Conservation (phyloP, 257 asterid genomes). For the Ilex asprella region DNA sequence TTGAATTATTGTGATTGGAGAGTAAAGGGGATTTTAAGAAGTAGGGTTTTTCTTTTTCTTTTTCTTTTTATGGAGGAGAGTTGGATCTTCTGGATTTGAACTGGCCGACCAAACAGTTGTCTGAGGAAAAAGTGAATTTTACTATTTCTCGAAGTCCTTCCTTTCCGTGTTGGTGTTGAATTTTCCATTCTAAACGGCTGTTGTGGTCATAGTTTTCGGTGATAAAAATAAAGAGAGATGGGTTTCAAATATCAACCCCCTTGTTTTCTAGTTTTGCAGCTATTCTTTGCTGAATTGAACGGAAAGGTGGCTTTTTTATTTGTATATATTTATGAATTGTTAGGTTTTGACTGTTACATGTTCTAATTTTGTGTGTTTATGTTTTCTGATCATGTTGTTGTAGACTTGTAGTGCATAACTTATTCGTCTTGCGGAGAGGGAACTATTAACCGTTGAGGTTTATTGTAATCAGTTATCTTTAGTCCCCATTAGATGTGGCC, state of each 20-base stretch:
- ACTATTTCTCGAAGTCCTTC: slow-evolving; percentile 18
- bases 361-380: slow-evolving; percentile 24
- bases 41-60: slow-evolving; percentile 5
- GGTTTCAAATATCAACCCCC: slow-evolving; percentile 13
- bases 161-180: slow-evolving; percentile 28
- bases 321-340: not conserved
- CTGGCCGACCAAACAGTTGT: slow-evolving; percentile 27
- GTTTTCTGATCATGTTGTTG: slow-evolving; percentile 8
- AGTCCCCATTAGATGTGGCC: slow-evolving; percentile 35
- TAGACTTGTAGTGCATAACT: slow-evolving; percentile 15
- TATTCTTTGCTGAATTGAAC: slow-evolving; percentile 11
- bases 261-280: not conserved
- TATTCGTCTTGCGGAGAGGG: slow-evolving; percentile 15
- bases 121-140: slow-evolving; percentile 29
- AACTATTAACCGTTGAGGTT: slow-evolving; percentile 1
- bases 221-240: slow-evolving; percentile 4
- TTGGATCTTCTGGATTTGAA: slow-evolving; percentile 54
- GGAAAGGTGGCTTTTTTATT: not conserved
- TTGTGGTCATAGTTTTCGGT: slow-evolving; percentile 20
- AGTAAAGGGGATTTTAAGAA: slow-evolving; percentile 3
- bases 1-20: slow-evolving; percentile 9
- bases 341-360: slow-evolving; percentile 1
- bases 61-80: slow-evolving; percentile 15
- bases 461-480: slow-evolving; percentile 10
- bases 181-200: slow-evolving; percentile 27